A percentile compares a stretch with the other conserved stretches of the same genome.
These are phyloP conservation scores for Aureobasidium sp. DNA, from an alignment of 2,329 filamentous ascomycete genomes.

Conservation along the genomic window DNA sequence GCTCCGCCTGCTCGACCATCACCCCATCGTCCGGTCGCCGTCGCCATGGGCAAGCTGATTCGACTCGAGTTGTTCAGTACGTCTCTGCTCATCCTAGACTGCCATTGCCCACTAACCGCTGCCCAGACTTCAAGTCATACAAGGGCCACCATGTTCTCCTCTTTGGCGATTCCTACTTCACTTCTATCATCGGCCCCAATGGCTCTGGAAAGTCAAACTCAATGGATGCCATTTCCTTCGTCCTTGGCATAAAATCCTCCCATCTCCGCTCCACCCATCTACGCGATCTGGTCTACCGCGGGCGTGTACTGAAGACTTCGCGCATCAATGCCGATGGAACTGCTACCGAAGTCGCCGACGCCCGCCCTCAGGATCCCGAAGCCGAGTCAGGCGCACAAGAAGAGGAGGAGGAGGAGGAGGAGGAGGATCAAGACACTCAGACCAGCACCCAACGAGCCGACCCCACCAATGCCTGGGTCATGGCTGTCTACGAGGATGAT, in stretches of 20 bases:
- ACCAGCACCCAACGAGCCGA: conserved; percentile 64
- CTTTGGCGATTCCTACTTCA: conserved; percentile 97
- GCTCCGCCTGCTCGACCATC: neutral
- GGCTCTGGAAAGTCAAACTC: conserved; percentile 98
- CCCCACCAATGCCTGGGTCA: conserved; percentile 94
- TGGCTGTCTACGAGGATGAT: conserved; percentile 98
- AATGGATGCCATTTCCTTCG: conserved; percentile 99
- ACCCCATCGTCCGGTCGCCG: conserved; percentile 5
- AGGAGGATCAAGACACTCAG: conserved; percentile 42
- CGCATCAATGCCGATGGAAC: conserved; percentile 88
- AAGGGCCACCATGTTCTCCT: conserved; percentile 91
- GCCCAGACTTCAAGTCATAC: conserved; percentile 95
- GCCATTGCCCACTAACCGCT: conserved; percentile 20
- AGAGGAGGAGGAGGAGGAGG: conserved; percentile 43
- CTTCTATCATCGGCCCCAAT: conserved; percentile 98
- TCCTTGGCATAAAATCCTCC: conserved; percentile 97
- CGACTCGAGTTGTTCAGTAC: conserved; percentile 88
- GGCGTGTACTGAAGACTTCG: conserved; percentile 82
- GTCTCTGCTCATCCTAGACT: conserved; percentile 24
- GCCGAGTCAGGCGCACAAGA: conserved; percentile 28
- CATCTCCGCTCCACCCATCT: conserved; percentile 90
- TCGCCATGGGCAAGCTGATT: conserved; percentile 89
- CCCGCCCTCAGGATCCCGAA: conserved; percentile 50
- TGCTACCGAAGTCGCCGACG: conserved; percentile 47
- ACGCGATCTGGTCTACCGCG: conserved; percentile 91